phyloP scores from a whole-genome alignment of 495 filamentous ascomycete species.

The Xylaria venustula region DNA sequence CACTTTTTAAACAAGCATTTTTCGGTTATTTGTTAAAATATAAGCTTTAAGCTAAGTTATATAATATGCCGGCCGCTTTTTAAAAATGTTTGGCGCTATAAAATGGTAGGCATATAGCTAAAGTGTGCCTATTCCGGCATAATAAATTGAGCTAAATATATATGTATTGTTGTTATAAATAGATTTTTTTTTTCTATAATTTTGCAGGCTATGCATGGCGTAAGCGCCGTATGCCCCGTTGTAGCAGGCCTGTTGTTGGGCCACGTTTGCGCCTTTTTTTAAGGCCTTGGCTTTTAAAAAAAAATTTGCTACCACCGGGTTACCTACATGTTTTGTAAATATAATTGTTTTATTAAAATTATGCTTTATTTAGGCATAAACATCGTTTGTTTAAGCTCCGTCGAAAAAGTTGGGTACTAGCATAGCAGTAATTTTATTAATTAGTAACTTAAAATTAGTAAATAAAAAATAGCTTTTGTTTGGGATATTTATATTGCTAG shows the following conservation, averaged over 20 bases:
- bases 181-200: constrained; percentile 35
- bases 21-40: constrained; percentile 24
- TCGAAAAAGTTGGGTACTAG: constrained; percentile 40
- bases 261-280: constrained; percentile 29
- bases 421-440: neutral
- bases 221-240: constrained; percentile 46
- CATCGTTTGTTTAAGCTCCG: constrained; percentile 25
- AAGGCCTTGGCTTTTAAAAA: constrained; percentile 39
- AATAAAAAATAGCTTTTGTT: neutral
- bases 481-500: neutral
- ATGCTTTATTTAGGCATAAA: constrained; percentile 16
- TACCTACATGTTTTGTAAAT: constrained; percentile 33
- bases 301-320: constrained; percentile 43
- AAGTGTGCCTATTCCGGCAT: constrained; percentile 27
- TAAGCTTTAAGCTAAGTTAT: constrained; percentile 38
- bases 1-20: constrained; percentile 34
- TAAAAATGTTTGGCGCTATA: constrained; percentile 23
- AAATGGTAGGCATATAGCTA: constrained; percentile 39
- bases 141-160: constrained; percentile 42
- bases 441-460: neutral
- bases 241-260: constrained; percentile 38
- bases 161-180: constrained; percentile 43
- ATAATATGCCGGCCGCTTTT: constrained; percentile 35
- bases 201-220: constrained; percentile 44
- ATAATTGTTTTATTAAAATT: constrained; percentile 35